Evolutionary conservation across 2,329 filamentous ascomycete genomes (phyloP), one percentile per base, ranked within the genome.

Genomic region (Onygenales sp.): DNA sequence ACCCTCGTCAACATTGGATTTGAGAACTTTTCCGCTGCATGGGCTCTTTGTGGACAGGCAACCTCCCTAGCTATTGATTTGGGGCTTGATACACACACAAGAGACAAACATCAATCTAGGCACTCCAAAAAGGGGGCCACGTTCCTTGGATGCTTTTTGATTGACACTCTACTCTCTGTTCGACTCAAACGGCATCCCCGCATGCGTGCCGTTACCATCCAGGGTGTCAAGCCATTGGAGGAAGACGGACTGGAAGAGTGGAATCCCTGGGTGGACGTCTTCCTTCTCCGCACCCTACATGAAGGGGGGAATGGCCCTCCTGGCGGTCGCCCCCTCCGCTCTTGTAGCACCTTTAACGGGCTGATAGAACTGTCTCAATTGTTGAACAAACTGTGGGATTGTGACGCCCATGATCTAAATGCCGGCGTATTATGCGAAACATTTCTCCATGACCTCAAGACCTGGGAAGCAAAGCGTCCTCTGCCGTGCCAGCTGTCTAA

Each of bases 241-340:
- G 83, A 87, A 64, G 82, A 86, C 59, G 83, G 83, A 1, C 69
- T 85, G 17, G 86, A 88, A 61, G 85, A 88, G 68, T 88, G 85
- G 85, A 82, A 86, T 58, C 81, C 83, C 1, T 89, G 86, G 86
- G 74, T 75, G 14, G 79, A 82, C 31, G 74, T 74, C 55, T 60
- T 73, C 53, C 56, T 70, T 56, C 57, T 63, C 53, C 58, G 62
- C 27, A 53, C 57, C 47, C 61, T 43, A 14, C 32, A 63, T 36
- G 56, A 59, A 31, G 57, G 61, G 21, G 61, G 61, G 2, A 58
- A 61, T 31, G 59, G 63, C 6, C 68, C 69, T 52, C 64, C 65
- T 37, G 65, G 66, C 14, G 67, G 70, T 3, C 21, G 21, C 9
- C 71, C 70, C 3, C 67, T 75, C 10, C 69, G 76, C 44, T 69